phyloP scores from a whole-genome alignment of 257 asterid species.

The Schizonepeta tenuifolia region DNA sequence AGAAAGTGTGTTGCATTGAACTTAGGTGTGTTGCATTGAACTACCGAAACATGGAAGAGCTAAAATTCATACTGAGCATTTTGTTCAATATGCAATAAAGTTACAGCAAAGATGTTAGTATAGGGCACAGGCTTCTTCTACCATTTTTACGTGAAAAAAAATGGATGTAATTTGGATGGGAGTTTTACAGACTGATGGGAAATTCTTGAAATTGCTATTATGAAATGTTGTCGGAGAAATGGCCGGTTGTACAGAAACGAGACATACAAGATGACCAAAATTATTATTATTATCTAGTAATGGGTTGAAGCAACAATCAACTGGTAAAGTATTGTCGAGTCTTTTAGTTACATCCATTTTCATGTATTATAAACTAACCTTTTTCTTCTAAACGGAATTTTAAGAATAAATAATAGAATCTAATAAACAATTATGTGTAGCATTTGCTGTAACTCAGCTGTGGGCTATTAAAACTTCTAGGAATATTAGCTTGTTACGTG shows the following conservation, averaged over 20 bases:
- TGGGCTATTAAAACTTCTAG: not conserved
- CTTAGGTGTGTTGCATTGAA: not conserved
- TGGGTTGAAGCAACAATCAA: not conserved
- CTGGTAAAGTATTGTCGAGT: not conserved
- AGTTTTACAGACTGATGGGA: not conserved
- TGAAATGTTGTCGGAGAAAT: not conserved
- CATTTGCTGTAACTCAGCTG: not conserved
- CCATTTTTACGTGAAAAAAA: not conserved
- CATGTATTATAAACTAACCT: not conserved
- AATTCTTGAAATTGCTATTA: not conserved
- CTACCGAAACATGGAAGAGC: conserved; percentile 3
- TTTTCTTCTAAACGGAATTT: not conserved
- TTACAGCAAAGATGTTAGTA: not conserved
- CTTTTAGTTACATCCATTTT: not conserved
- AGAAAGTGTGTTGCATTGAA: not conserved
- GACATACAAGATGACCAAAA: not conserved
- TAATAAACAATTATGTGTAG: not conserved
- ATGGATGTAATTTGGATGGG: not conserved
- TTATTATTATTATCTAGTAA: not conserved
- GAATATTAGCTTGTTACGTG: not conserved
- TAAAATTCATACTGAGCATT: not conserved
- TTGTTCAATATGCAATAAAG: not conserved
- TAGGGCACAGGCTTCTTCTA: not conserved
- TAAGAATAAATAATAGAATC: not conserved
- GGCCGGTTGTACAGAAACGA: not conserved